These are phyloP conservation scores for Rhodotorula sp. DNA, from an alignment of 1,284 basidiomycete species.

Conservation along the genomic window DNA sequence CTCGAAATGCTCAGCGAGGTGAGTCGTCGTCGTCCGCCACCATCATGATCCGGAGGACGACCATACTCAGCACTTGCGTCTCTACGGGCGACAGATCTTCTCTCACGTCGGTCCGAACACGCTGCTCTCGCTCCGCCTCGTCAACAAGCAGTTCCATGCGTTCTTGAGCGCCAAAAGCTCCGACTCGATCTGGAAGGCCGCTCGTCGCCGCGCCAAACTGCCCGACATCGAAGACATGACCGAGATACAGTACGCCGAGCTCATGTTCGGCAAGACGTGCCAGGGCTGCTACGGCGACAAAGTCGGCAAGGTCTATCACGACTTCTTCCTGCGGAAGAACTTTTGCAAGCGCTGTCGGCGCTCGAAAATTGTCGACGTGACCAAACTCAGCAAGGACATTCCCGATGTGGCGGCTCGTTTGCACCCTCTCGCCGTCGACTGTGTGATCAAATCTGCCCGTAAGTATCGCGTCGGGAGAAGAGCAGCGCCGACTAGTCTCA, in stretches of 20 bases:
- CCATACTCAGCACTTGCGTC: too few relatives aligned
- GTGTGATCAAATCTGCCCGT: not conserved
- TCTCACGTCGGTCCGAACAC: conserved; percentile 7
- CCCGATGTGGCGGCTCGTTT: not conserved
- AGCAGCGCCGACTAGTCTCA: too few relatives aligned
- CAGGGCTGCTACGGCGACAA: conserved; percentile 1
- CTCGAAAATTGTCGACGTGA: not conserved
- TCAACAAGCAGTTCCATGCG: conserved; percentile 7
- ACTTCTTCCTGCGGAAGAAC: not conserved
- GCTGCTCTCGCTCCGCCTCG: conserved; percentile 11
- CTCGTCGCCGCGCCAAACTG: conserved; percentile 1
- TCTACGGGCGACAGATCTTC: conserved; percentile 13
- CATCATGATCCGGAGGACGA: too few relatives aligned
- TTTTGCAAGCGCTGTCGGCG: conserved; percentile 2
- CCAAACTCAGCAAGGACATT: not conserved
- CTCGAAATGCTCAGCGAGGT: too few relatives aligned
- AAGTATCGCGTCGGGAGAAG: not conserved
- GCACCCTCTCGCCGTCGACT: not conserved
- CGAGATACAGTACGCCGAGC: conserved; percentile 10
- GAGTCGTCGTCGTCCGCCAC: too few relatives aligned
- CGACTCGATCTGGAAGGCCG: conserved; percentile 1
- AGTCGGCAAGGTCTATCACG: not conserved
- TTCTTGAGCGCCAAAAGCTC: conserved; percentile 1
- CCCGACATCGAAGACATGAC: not conserved
- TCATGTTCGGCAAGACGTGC: conserved; percentile 12